A percentile compares a stretch with the other conserved stretches of the same genome.
phyloP scores from a whole-genome alignment of 1,284 basidiomycete species.

The Pterula multifida region DNA sequence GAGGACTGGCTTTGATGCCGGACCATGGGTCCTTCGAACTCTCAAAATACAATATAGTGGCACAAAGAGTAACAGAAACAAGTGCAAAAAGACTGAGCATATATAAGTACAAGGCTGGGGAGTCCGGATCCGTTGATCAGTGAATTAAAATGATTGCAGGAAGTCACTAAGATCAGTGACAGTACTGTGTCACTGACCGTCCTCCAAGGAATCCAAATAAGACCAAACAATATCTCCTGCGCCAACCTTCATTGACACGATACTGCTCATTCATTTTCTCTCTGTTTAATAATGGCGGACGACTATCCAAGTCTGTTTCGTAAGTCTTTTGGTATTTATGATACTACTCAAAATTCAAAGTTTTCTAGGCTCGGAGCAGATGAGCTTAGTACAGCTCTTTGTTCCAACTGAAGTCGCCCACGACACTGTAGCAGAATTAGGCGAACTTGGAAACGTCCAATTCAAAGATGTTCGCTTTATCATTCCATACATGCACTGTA shows the following conservation, averaged over 20 bases:
- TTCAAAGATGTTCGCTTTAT: slow-evolving; percentile 80
- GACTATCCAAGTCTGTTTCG: slow-evolving; percentile 81
- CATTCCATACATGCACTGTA: slow-evolving; percentile 7
- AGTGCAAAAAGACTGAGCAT: too few species aligned
- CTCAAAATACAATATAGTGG: too few species aligned
- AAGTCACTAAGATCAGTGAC: too few species aligned
- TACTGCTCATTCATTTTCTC: neutral
- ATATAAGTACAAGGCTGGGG: too few species aligned
- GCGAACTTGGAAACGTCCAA: slow-evolving; percentile 91
- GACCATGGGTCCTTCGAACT: too few species aligned
- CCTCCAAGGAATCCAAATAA: neutral
- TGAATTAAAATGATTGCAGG: too few species aligned
- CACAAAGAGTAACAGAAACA: too few species aligned
- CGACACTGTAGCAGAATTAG: slow-evolving; percentile 90
- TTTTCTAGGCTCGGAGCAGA: slow-evolving; percentile 76
- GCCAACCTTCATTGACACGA: neutral
- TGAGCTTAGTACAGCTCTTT: slow-evolving; percentile 98
- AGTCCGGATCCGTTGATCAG: too few species aligned
- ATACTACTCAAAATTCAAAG: slow-evolving; percentile 7
- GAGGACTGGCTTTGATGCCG: too few species aligned
- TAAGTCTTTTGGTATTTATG: slow-evolving; percentile 25
- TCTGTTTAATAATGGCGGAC: slow-evolving; percentile 37
- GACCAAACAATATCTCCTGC: neutral
- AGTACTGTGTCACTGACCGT: too few species aligned
- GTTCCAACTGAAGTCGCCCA: slow-evolving; percentile 97